phyloP scores from a whole-genome alignment of 192 early-diverging fungal species.

The Allomyces macrogynus region DNA sequence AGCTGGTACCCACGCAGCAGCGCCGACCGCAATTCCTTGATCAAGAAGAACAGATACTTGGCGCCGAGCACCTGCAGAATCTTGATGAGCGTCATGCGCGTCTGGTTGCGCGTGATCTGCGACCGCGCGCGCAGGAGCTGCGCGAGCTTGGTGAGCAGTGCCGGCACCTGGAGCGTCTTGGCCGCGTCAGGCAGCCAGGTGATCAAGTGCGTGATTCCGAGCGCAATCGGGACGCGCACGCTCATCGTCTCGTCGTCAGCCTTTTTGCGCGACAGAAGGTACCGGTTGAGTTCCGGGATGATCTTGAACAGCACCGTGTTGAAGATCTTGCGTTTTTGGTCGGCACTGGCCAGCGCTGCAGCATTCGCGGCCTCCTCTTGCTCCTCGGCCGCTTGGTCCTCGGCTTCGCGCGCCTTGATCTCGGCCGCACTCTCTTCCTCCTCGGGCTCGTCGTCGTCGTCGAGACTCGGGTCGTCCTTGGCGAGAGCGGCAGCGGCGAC shows the following conservation, averaged over 20 bases:
- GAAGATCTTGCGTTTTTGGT: slow-evolving; percentile 32
- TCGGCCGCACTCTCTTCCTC: slow-evolving; percentile 14
- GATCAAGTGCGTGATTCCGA: slow-evolving; percentile 70
- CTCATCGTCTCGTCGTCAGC: slow-evolving; percentile 52
- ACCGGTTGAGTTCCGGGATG: slow-evolving; percentile 61
- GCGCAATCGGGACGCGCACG: slow-evolving; percentile 64
- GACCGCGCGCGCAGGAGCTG: slow-evolving; percentile 61
- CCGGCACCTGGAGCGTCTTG: slow-evolving; percentile 60
- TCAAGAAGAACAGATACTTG: slow-evolving; percentile 63
- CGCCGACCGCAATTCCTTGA: slow-evolving; percentile 60
- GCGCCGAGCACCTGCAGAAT: slow-evolving; percentile 68
- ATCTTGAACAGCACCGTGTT: slow-evolving; percentile 49
- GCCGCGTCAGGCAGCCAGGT: slow-evolving; percentile 54
- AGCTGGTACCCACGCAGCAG: slow-evolving; percentile 70
- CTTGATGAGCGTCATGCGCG: slow-evolving; percentile 68
- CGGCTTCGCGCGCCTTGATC: slow-evolving; percentile 15
- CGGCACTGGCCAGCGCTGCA: slow-evolving; percentile 10
- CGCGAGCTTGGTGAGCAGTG: slow-evolving; percentile 67
- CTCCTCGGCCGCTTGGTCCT: slow-evolving; percentile 12
- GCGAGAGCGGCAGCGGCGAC: slow-evolving; percentile 4
- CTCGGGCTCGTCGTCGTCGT: slow-evolving; percentile 13
- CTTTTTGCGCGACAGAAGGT: slow-evolving; percentile 27
- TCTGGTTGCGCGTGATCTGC: slow-evolving; percentile 66
- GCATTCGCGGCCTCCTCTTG: slow-evolving; percentile 12
- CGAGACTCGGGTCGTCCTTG: slow-evolving; percentile 7